phyloP scores from a whole-genome alignment of 176 grass and related monocot species.

The Carex myosuroides region DNA sequence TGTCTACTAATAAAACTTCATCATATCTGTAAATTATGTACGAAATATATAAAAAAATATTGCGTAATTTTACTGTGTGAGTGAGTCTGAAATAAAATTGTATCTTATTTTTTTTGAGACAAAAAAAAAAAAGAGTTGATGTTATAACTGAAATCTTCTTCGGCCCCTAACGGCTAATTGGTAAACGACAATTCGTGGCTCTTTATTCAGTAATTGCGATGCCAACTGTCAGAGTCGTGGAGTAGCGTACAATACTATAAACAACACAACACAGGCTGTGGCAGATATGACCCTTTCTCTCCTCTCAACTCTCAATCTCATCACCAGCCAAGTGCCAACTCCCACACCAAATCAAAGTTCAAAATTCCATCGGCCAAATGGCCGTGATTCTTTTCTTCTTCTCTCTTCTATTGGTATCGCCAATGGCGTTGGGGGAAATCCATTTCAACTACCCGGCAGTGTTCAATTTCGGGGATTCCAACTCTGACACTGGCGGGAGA shows the following conservation, averaged over 20 bases:
- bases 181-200: not conserved
- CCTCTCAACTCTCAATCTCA: not conserved
- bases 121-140: too few relatives aligned
- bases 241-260: conserved; percentile 25
- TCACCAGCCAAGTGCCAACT: not conserved
- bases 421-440: not conserved
- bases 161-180: too few relatives aligned
- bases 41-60: too few relatives aligned
- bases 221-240: not conserved
- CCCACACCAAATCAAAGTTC: not conserved
- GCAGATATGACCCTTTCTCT: not conserved
- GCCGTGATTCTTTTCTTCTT: not conserved
- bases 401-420: not conserved
- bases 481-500: conserved; percentile 86
- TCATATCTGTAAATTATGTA: too few relatives aligned
- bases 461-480: conserved; percentile 99
- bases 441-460: conserved; percentile 64
- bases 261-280: not conserved
- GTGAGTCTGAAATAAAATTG: too few relatives aligned
- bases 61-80: too few relatives aligned
- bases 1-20: too few relatives aligned
- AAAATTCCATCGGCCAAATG: conserved; percentile 1
- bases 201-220: not conserved
- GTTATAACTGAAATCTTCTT: too few relatives aligned
- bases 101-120: too few relatives aligned